Conservation (phyloP, 306 rosid genomes). For the Cicer pinnatifidum region DNA sequence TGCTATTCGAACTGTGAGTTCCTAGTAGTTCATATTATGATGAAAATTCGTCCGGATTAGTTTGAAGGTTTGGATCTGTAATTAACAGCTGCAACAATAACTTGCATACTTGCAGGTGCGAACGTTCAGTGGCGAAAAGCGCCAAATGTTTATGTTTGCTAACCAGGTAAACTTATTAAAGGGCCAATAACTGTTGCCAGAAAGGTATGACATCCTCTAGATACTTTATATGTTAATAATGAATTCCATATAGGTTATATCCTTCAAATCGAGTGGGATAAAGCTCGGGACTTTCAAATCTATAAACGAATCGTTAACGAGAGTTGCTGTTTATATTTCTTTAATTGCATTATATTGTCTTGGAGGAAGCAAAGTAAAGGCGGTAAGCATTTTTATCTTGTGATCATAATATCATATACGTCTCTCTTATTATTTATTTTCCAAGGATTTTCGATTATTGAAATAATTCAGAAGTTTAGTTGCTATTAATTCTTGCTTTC, state of each 20-base stretch:
- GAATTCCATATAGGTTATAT: slow-evolving; percentile 70
- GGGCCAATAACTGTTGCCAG: slow-evolving; percentile 20
- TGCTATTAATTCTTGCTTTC: slow-evolving; percentile 47
- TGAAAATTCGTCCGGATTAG: not conserved
- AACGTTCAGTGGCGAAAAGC: slow-evolving; percentile 94
- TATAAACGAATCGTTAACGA: slow-evolving; percentile 83
- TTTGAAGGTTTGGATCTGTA: slow-evolving; percentile 30
- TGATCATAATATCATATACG: not conserved
- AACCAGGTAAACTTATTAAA: slow-evolving; percentile 62
- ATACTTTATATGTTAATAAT: slow-evolving; percentile 39
- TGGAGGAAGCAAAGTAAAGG: slow-evolving; percentile 98
- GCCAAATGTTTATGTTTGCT: slow-evolving; percentile 83
- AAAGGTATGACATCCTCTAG: slow-evolving; percentile 36
- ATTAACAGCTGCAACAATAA: slow-evolving; percentile 42
- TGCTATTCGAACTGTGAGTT: slow-evolving; percentile 95
- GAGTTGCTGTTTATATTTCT: slow-evolving; percentile 88
- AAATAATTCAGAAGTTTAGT: slow-evolving; percentile 18
- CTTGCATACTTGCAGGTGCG: slow-evolving; percentile 67
- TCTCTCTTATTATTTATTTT: slow-evolving; percentile 28
- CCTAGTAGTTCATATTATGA: slow-evolving; percentile 15
- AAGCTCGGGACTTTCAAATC: slow-evolving; percentile 89
- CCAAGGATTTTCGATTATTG: slow-evolving; percentile 19
- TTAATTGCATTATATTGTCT: slow-evolving; percentile 74
- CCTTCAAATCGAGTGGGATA: slow-evolving; percentile 86
- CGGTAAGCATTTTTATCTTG: slow-evolving; percentile 62